A percentile compares a stretch with the other conserved stretches of the same genome.
Conservation (phyloP, 1,139 yeast species). For the Debaryomyces psychrophilus region DNA sequence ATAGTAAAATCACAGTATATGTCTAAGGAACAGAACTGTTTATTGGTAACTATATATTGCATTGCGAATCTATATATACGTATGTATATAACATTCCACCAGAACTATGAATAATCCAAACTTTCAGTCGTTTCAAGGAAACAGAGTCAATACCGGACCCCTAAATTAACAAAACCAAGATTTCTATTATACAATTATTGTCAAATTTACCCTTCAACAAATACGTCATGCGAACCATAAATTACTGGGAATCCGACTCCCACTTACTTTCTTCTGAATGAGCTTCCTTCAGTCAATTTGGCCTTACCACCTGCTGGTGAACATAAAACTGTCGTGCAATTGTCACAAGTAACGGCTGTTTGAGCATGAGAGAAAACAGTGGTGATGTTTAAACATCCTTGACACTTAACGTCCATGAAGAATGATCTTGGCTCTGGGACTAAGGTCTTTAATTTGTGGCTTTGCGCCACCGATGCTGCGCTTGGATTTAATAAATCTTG, state of each 20-base stretch:
- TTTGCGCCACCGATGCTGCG: constrained; percentile 93
- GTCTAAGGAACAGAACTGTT: constrained; percentile 1
- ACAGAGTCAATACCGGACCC: constrained; percentile 8
- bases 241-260: neutral
- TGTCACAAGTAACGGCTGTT: constrained; percentile 99
- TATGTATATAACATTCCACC: neutral
- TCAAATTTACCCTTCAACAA: constrained; percentile 3
- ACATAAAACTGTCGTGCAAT: constrained; percentile 97
- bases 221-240: constrained; percentile 6
- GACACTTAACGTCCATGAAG: constrained; percentile 99
- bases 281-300: constrained; percentile 97
- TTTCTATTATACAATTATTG: constrained; percentile 10
- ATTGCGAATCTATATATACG: neutral
- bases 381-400: constrained; percentile 98
- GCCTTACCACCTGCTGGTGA: constrained; percentile 99
- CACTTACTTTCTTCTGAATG: constrained; percentile 96
- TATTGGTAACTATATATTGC: constrained; percentile 5
- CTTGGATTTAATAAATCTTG: constrained; percentile 97
- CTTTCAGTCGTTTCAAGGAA: neutral
- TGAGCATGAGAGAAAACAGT: constrained; percentile 99
- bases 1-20: constrained; percentile 9
- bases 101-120: neutral
- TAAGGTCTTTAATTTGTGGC: constrained; percentile 97
- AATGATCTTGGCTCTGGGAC: constrained; percentile 98
- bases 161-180: neutral